These are phyloP conservation scores for Podaxis pistillaris DNA, from an alignment of 768 basidiomycete genomes.

Conservation along the genomic window DNA sequence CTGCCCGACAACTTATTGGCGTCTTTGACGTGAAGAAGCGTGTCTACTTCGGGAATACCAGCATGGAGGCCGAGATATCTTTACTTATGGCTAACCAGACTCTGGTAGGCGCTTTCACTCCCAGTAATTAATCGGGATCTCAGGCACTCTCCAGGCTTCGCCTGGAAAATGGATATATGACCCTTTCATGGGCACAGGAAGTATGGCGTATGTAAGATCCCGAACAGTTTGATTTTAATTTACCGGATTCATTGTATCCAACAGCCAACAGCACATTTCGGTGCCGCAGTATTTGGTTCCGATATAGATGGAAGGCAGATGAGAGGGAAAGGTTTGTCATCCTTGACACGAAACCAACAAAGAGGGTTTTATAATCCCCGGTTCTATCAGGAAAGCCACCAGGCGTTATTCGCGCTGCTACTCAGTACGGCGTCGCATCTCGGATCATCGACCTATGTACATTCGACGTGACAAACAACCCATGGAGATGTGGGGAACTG, in stretches of 20 bases:
- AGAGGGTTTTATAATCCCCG: not conserved
- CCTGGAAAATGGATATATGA: constrained; percentile 94
- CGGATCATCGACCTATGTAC: constrained; percentile 83
- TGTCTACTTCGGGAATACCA: constrained; percentile 90
- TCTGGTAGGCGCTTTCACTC: constrained; percentile 47
- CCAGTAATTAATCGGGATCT: not conserved
- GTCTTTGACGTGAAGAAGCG: constrained; percentile 89
- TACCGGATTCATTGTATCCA: not conserved
- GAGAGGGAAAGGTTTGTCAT: constrained; percentile 77
- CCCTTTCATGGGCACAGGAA: constrained; percentile 93
- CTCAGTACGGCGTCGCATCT: constrained; percentile 75
- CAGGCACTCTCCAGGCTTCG: constrained; percentile 51
- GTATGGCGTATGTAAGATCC: constrained; percentile 75
- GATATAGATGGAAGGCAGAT: constrained; percentile 98
- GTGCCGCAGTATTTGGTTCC: constrained; percentile 83
- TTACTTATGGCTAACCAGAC: constrained; percentile 97
- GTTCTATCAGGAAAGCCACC: constrained; percentile 37
- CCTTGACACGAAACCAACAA: not conserved
- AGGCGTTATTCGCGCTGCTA: constrained; percentile 78
- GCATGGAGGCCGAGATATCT: constrained; percentile 96
- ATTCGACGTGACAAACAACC: constrained; percentile 89
- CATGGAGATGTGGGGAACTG: constrained; percentile 84
- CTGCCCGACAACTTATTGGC: constrained; percentile 64
- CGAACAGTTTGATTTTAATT: not conserved
- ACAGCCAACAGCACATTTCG: constrained; percentile 88